phyloP scores from a whole-genome alignment of 176 grass and related monocot genomes.

The Oryza longistaminata region DNA sequence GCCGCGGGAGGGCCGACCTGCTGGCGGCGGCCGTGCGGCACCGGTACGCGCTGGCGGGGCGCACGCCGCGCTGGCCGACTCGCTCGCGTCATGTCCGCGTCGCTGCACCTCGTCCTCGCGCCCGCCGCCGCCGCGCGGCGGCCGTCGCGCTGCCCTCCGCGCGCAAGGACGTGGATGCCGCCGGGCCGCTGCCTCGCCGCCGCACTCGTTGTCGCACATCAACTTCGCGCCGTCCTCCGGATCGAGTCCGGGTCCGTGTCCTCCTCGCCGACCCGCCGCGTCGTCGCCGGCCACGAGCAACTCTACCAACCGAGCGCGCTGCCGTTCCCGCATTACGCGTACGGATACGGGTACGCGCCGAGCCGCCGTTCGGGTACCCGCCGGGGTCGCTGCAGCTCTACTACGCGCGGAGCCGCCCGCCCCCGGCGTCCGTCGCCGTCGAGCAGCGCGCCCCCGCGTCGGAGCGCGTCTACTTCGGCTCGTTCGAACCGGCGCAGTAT shows the following conservation, averaged over 20 bases:
- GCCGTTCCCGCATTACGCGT: conserved; percentile 34
- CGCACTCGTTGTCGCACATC: conserved; percentile 50
- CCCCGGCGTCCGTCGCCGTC: conserved; percentile 55
- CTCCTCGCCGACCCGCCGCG: conserved; percentile 37
- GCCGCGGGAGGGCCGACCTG: conserved; percentile 76
- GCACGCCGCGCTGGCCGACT: conserved; percentile 60
- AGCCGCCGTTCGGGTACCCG: conserved; percentile 41
- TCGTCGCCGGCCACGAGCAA: not conserved
- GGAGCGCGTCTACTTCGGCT: conserved; percentile 58
- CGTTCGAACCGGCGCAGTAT: conserved; percentile 36
- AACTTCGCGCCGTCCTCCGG: conserved; percentile 55
- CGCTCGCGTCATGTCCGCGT: conserved; percentile 59
- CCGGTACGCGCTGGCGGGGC: conserved; percentile 69
- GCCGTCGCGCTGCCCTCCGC: conserved; percentile 22
- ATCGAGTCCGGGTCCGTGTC: conserved; percentile 47
- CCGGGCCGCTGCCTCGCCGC: conserved; percentile 32
- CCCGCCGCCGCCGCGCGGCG: not conserved
- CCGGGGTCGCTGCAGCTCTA: conserved; percentile 48
- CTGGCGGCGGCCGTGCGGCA: conserved; percentile 66
- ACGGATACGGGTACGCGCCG: conserved; percentile 30
- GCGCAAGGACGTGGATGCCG: conserved; percentile 4
- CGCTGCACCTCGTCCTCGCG: conserved; percentile 54
- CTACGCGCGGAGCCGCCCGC: conserved; percentile 77
- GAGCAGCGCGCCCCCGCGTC: conserved; percentile 41
- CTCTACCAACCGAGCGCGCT: not conserved